Percentiles rank a stretch among this genome's conserved stretches.
Evolutionary conservation across 2,329 filamentous ascomycete species (phyloP).

Genomic region (Xylariaceae sp.): DNA sequence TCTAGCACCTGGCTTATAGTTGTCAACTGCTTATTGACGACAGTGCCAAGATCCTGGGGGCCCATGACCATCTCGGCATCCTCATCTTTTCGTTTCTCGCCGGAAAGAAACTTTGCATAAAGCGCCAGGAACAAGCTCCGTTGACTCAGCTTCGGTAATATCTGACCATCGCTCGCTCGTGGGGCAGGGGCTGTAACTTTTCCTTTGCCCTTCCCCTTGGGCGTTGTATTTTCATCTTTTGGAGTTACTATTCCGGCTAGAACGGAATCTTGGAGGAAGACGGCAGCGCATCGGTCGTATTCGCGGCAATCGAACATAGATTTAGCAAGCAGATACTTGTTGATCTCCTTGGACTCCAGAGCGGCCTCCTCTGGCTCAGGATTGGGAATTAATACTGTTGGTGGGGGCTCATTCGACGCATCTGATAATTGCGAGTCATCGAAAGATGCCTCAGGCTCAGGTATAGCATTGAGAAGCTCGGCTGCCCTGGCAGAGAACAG

Average conservation of each 20-base stretch:
- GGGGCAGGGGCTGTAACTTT: constrained; percentile 43
- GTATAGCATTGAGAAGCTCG: constrained; percentile 83
- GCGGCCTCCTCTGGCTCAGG: constrained; percentile 67
- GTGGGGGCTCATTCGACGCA: constrained; percentile 38
- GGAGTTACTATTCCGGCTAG: constrained; percentile 61
- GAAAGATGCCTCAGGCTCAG: constrained; percentile 40
- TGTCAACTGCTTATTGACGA: constrained; percentile 79
- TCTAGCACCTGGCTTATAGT: constrained; percentile 72
- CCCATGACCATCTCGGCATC: constrained; percentile 97
- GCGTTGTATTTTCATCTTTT: constrained; percentile 33
- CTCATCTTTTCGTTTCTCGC: constrained; percentile 94
- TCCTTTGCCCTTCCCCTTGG: constrained; percentile 53
- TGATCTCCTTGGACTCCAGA: constrained; percentile 74
- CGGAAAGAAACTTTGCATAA: constrained; percentile 88
- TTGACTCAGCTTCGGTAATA: constrained; percentile 66
- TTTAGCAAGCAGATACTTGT: constrained; percentile 85
- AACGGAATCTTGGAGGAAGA: constrained; percentile 79
- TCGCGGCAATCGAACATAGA: constrained; percentile 94
- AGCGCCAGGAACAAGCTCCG: constrained; percentile 88
- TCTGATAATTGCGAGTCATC: constrained; percentile 26
- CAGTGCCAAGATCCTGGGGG: constrained; percentile 80
- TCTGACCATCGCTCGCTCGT: constrained; percentile 15
- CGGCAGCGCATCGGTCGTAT: constrained; percentile 86
- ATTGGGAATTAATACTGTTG: constrained; percentile 50
- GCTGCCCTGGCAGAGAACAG: constrained; percentile 64